A percentile compares a stretch with the other conserved stretches of the same genome.
Conservation (phyloP, 345 rosid species). For the Linum tenue region DNA sequence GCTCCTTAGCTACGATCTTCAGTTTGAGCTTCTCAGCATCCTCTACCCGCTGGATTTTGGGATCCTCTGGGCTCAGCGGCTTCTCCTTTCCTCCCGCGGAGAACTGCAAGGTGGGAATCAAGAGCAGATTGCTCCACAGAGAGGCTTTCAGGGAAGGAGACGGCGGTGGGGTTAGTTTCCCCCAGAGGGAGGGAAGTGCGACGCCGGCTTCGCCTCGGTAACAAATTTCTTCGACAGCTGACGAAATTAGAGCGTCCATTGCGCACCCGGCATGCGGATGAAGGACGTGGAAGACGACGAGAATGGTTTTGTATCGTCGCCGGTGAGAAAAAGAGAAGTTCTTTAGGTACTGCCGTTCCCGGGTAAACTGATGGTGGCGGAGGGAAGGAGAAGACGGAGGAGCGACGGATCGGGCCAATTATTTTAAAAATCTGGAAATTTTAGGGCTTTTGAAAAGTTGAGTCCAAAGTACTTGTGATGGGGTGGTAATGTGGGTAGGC, state of each 20-base stretch:
- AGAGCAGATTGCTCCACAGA: constrained; percentile 3
- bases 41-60: background rate
- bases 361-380: no score
- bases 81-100: background rate
- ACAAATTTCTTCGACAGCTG: constrained; percentile 5
- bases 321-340: no score
- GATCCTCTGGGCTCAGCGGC: background rate
- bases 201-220: constrained; percentile 1
- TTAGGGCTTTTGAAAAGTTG: no score
- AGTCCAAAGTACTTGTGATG: no score
- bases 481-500: no score
- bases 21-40: background rate
- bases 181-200: background rate
- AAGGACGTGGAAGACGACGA: no score
- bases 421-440: no score
- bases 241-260: constrained; percentile 9
- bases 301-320: no score
- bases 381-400: no score
- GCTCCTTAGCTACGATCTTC: background rate
- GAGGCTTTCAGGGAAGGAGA: constrained; percentile 3
- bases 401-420: no score
- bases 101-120: constrained; percentile 2
- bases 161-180: background rate
- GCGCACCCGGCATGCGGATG: no score
- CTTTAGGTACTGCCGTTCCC: no score